Percentiles rank a stretch among this genome's conserved stretches.
phyloP scores from a whole-genome alignment of 2,329 filamentous ascomycete genomes.

The Aspergillus neoniger region DNA sequence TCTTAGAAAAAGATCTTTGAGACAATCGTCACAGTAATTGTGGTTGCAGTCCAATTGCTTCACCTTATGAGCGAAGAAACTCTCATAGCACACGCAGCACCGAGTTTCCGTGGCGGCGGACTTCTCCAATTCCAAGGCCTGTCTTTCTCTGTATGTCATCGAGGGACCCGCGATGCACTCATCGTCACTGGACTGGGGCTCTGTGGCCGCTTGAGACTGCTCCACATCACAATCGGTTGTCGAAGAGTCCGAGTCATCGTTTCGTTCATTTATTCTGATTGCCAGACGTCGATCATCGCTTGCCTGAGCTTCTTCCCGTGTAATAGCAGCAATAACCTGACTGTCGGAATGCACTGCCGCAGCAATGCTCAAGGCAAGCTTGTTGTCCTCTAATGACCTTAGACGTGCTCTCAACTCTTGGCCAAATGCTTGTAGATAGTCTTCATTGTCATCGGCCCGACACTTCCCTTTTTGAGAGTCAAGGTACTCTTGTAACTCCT shows the following conservation, averaged over 20 bases:
- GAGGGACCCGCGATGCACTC: slow-evolving; percentile 1
- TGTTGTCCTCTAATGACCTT: not conserved
- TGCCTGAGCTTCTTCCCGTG: not conserved
- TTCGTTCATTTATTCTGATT: not conserved
- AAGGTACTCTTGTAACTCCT: too few relatives aligned
- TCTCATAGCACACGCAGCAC: slow-evolving; percentile 7
- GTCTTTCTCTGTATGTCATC: not conserved
- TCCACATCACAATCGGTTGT: not conserved
- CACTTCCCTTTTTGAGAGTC: not conserved
- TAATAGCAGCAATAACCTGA: not conserved
- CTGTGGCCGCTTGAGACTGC: not conserved
- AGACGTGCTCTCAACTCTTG: not conserved
- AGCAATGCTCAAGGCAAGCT: not conserved
- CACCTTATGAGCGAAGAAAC: not conserved
- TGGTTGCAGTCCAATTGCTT: not conserved
- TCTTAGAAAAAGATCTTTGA: slow-evolving; percentile 1
- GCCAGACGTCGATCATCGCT: not conserved
- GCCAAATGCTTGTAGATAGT: too few relatives aligned
- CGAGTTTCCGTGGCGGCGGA: not conserved
- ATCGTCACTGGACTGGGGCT: not conserved
- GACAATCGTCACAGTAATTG: slow-evolving; percentile 8
- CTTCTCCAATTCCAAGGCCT: not conserved
- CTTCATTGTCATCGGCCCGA: not conserved
- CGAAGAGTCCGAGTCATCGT: not conserved
- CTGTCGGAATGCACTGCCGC: not conserved